Base-by-base conservation (phyloP, 371 early-diverging fungal genomes). In the Batkoa obscura region DNA sequence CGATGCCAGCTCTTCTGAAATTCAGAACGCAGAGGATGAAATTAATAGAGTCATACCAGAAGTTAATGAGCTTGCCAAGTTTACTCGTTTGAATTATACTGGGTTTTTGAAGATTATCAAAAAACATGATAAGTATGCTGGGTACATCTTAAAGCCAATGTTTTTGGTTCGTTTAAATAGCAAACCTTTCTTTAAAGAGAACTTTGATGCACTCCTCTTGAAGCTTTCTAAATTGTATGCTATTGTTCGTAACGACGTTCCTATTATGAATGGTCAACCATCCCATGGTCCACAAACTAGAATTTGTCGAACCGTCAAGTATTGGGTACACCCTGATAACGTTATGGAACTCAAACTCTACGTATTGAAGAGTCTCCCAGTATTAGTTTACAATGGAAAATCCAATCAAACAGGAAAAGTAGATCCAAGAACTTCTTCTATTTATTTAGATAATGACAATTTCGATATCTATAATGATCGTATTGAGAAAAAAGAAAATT, bases 251-350 rank as follows among this genome's bases (percentile, higher is more conserved):
- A 85, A 84, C 15, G 56, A 23, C 50, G 89, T 91, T 48, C 66
- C 72, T 55, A 46, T 43, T n/a, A 47, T 8, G 1, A 34, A 31
- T n/a, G 17, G 17, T 34, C 54, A 4, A 43, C 43, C 35, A 9
- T 47, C 5, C 34, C 55, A 52, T 42, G 81, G 79, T 34, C 49
- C 68, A 1, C 66, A 69, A 54, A 74, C 69, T 61, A 43, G 50
- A 86, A 90, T 75, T 88, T 93, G 9, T 76, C 94, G 86, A 62
- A 90, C 94, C 10, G 87, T 87, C 47, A 93, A 98, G 73, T 99
- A 95, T 71, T 99, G 99, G 99, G 93, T 99, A 1, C 95, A 95
- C 64, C 88, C 90, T 2, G 97, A 98, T 68, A 98, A 99, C 67
- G 86, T 99, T 48, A 90, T 90, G 52, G 94, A 95, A 61, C 79